Base-by-base conservation (phyloP, 1,284 basidiomycete genomes). In the Leccinum pallidistipes region DNA sequence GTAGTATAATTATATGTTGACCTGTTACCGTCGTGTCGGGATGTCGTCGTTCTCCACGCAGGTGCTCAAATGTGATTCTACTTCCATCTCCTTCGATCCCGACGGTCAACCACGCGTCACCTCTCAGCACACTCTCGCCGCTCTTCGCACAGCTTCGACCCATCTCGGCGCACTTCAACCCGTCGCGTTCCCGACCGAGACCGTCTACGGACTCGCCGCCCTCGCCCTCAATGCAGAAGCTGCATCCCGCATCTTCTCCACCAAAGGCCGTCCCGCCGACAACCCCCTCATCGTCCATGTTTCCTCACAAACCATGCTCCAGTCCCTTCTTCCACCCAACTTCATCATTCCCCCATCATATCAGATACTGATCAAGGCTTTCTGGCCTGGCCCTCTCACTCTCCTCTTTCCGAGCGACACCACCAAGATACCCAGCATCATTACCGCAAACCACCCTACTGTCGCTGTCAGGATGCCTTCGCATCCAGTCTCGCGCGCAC, bases 241-340 rank as follows among this genome's bases (percentile, higher is more conserved):
- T 8, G 83, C 87, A 3, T 74, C 81, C 1, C 83, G 82, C 64
- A 97, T 99, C 68, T 99, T 96, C 76, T 79, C 83, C 10, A 92
- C 92, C 61, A 99, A 99, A 73, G 92, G 95, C 45, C 83, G 97
- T 53, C 97, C 97, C 1, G 80, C 91, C 3, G 97, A 99, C 77
- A 99, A 99, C 74, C 97, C 97, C 0, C 83, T 99, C 58, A 99
- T 99, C 79, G 94, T 98, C 34, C 97, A 99, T 77, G 87, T 99
- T 62, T 94, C 93, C 6, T 95, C 94, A 2, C 77, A 85, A 16
- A 71, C 81, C 53, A 98, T 98, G 96, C 85, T 98, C 18, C 74
- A 76, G 9, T 79, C 83, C 2, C 80, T 97, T 67, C 82, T 98
- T 9, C 91, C 92, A 1, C 69, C 80, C 11, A 73, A 74, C 45